These are phyloP conservation scores for Mycena rebaudengoi DNA, from an alignment of 768 basidiomycete species.

Conservation along the genomic window DNA sequence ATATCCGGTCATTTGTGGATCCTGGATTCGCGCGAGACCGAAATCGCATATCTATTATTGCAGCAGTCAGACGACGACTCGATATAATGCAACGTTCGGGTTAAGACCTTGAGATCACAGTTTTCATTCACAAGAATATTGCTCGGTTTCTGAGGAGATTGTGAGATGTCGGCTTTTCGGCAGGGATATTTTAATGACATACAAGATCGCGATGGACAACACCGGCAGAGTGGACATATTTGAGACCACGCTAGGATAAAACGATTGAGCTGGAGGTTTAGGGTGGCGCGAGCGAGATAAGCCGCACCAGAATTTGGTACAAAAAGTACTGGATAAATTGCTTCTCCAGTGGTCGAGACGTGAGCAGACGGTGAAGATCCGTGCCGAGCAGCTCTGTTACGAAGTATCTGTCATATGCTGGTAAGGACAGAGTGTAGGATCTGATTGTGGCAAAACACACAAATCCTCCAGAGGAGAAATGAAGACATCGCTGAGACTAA, in stretches of 20 bases:
- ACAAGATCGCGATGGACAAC: conserved; percentile 98
- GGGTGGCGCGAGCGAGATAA: not conserved
- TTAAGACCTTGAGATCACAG: conserved; percentile 88
- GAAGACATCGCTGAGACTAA: conserved; percentile 98
- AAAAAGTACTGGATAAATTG: conserved; percentile 99
- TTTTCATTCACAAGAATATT: conserved; percentile 99
- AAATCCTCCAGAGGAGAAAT: conserved; percentile 99
- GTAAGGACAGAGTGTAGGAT: conserved; percentile 10
- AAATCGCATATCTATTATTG: conserved; percentile 99
- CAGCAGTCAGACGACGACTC: conserved; percentile 9
- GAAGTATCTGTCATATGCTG: conserved; percentile 82
- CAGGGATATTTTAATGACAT: conserved; percentile 36
- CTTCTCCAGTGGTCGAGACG: conserved; percentile 96
- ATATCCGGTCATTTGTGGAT: conserved; percentile 99
- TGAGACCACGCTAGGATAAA: conserved; percentile 84
- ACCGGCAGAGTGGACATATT: conserved; percentile 99
- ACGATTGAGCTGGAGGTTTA: conserved; percentile 4
- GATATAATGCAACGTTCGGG: not conserved
- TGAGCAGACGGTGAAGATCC: conserved; percentile 95
- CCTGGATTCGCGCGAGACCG: conserved; percentile 97
- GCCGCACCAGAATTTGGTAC: conserved; percentile 93
- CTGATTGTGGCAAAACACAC: conserved; percentile 53
- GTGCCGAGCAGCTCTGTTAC: conserved; percentile 98
- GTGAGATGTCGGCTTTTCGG: not conserved
- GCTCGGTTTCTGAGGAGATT: conserved; percentile 83